These are phyloP conservation scores for Tephrocybe sp. DNA, from an alignment of 768 basidiomycete species.

Conservation along the genomic window DNA sequence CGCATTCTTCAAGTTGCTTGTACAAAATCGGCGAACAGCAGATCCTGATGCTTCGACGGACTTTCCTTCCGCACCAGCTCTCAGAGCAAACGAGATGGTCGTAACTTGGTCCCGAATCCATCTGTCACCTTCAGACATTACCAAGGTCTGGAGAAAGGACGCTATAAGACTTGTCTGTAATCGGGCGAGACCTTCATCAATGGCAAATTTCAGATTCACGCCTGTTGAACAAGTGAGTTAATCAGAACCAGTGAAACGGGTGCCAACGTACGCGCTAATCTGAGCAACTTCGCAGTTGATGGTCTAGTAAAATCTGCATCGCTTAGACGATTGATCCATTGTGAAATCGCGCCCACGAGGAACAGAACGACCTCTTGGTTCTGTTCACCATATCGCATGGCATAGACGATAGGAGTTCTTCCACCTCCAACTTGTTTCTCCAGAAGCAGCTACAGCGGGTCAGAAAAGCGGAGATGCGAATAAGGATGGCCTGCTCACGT, in stretches of 20 bases:
- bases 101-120: conserved; percentile 77
- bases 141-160: conserved; percentile 89
- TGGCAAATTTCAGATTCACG: conserved; percentile 87
- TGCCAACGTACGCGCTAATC: conserved; percentile 66
- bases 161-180: conserved; percentile 84
- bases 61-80: conserved; percentile 61
- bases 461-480: not conserved
- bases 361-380: conserved; percentile 85
- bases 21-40: conserved; percentile 84
- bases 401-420: conserved; percentile 87
- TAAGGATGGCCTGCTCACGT: conserved; percentile 59
- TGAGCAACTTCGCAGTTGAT: conserved; percentile 69
- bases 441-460: conserved; percentile 59
- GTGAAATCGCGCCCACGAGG: conserved; percentile 85
- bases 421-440: conserved; percentile 75
- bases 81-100: conserved; percentile 68
- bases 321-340: conserved; percentile 87
- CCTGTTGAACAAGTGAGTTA: conserved; percentile 30
- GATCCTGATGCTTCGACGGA: conserved; percentile 76
- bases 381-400: conserved; percentile 74
- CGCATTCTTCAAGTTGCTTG: conserved; percentile 80
- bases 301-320: conserved; percentile 74
- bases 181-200: conserved; percentile 83
- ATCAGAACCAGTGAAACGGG: not conserved
- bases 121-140: conserved; percentile 94